phyloP scores from a whole-genome alignment of 805 yeast species.

The Candida oleophila region DNA sequence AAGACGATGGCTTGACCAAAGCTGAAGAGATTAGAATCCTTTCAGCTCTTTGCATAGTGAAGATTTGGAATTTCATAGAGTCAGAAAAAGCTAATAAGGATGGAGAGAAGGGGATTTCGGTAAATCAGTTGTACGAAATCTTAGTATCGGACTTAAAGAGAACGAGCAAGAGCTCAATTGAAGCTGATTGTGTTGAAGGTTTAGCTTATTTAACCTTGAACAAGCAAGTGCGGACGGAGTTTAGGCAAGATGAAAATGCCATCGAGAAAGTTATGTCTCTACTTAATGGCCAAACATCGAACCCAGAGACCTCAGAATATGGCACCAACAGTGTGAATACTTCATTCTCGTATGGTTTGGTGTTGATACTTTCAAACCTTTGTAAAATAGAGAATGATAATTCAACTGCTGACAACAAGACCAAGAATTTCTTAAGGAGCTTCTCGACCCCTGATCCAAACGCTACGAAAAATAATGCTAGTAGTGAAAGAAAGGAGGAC shows the following conservation, averaged over 20 bases:
- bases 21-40: constrained; percentile 23
- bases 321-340: constrained; percentile 7
- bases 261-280: constrained; percentile 19
- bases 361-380: constrained; percentile 41
- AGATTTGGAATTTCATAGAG: constrained; percentile 51
- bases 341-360: constrained; percentile 38
- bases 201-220: constrained; percentile 49
- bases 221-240: constrained; percentile 23
- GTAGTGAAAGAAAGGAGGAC: constrained; percentile 20
- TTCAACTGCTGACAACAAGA: constrained; percentile 26
- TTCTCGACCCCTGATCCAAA: constrained; percentile 27
- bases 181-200: constrained; percentile 40
- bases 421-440: constrained; percentile 35
- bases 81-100: constrained; percentile 22
- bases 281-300: not conserved
- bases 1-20: constrained; percentile 9
- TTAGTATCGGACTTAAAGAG: constrained; percentile 7
- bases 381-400: constrained; percentile 25
- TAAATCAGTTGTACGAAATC: constrained; percentile 31
- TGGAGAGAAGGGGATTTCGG: constrained; percentile 7
- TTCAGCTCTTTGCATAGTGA: constrained; percentile 49
- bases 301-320: constrained; percentile 1
- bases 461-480: constrained; percentile 14
- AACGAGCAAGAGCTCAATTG: constrained; percentile 8
- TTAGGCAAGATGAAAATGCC: constrained; percentile 35